phyloP scores from a whole-genome alignment of 2,329 filamentous ascomycete genomes.

The Cladophialophora bantiana region DNA sequence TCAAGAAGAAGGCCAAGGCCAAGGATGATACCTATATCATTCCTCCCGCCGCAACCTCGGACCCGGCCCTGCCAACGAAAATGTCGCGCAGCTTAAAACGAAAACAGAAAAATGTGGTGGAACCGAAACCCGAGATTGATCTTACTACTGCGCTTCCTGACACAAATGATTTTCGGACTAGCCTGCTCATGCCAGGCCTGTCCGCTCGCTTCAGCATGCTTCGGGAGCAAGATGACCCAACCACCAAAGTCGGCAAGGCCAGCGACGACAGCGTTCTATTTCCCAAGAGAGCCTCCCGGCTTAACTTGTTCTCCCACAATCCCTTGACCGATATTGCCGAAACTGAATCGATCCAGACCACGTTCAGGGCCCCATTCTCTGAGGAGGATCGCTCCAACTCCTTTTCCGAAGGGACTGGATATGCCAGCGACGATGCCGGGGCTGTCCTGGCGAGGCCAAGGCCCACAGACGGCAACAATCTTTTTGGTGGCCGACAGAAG shows the following conservation, averaged over 20 bases:
- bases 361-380: slow-evolving; percentile 65
- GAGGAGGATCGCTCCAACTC: slow-evolving; percentile 68
- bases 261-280: slow-evolving; percentile 92
- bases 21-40: slow-evolving; percentile 39
- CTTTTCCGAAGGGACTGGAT: slow-evolving; percentile 66
- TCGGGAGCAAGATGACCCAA: slow-evolving; percentile 90
- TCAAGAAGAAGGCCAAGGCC: slow-evolving; percentile 40
- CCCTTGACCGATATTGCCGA: slow-evolving; percentile 85
- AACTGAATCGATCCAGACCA: slow-evolving; percentile 77
- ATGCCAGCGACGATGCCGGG: slow-evolving; percentile 69
- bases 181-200: slow-evolving; percentile 91
- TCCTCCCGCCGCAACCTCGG: slow-evolving; percentile 25
- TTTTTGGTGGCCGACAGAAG: slow-evolving; percentile 96
- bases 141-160: slow-evolving; percentile 77
- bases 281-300: slow-evolving; percentile 78
- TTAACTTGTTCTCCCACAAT: slow-evolving; percentile 73
- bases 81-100: slow-evolving; percentile 44
- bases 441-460: slow-evolving; percentile 86
- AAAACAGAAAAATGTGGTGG: slow-evolving; percentile 59
- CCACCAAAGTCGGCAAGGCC: slow-evolving; percentile 87
- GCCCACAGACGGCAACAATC: slow-evolving; percentile 84
- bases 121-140: slow-evolving; percentile 71
- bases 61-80: slow-evolving; percentile 29
- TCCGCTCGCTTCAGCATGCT: slow-evolving; percentile 98
- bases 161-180: slow-evolving; percentile 90